A percentile compares a stretch with the other conserved stretches of the same genome.
Evolutionary conservation across 257 asterid genomes (phyloP).

Genomic region (Gentiana macrophylla): DNA sequence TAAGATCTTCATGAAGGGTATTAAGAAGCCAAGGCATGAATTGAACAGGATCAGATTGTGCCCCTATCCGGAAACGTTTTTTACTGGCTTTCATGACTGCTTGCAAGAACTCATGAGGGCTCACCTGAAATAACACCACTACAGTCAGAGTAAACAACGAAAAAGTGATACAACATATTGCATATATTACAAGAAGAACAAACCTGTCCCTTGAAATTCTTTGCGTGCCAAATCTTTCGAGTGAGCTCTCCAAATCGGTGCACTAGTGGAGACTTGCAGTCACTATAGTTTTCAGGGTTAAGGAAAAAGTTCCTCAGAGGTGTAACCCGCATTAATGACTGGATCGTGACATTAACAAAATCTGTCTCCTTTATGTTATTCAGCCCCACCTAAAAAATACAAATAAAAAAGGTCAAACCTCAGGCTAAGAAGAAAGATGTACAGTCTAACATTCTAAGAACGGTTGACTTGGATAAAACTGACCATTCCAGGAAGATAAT

Average conservation of each 20-base stretch:
- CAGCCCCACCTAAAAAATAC: slow-evolving; percentile 70
- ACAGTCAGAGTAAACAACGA: slow-evolving; percentile 12
- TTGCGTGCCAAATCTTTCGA: slow-evolving; percentile 91
- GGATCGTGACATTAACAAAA: slow-evolving; percentile 91
- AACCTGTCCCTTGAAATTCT: slow-evolving; percentile 98
- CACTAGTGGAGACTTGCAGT: slow-evolving; percentile 84
- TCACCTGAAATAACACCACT: slow-evolving; percentile 51
- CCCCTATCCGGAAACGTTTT: slow-evolving; percentile 76
- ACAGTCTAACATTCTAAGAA: background rate
- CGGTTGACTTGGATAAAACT: background rate
- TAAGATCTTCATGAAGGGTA: slow-evolving; percentile 68
- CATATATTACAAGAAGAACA: background rate
- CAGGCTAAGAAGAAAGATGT: background rate
- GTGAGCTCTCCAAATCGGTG: slow-evolving; percentile 97
- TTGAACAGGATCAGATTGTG: slow-evolving; percentile 94
- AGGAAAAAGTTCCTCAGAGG: slow-evolving; percentile 98
- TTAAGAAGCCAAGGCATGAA: slow-evolving; percentile 97
- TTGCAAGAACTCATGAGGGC: slow-evolving; percentile 97
- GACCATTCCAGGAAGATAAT: slow-evolving; percentile 99
- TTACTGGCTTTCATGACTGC: slow-evolving; percentile 94
- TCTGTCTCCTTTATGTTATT: slow-evolving; percentile 96
- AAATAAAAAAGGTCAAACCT: slow-evolving; percentile 5
- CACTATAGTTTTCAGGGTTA: slow-evolving; percentile 75
- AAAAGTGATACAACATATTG: background rate
- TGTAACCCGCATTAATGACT: slow-evolving; percentile 94